Percentiles rank a stretch among this genome's conserved stretches.
phyloP scores from a whole-genome alignment of 2,329 filamentous ascomycete species.

The Curvularia eragrostidis region DNA sequence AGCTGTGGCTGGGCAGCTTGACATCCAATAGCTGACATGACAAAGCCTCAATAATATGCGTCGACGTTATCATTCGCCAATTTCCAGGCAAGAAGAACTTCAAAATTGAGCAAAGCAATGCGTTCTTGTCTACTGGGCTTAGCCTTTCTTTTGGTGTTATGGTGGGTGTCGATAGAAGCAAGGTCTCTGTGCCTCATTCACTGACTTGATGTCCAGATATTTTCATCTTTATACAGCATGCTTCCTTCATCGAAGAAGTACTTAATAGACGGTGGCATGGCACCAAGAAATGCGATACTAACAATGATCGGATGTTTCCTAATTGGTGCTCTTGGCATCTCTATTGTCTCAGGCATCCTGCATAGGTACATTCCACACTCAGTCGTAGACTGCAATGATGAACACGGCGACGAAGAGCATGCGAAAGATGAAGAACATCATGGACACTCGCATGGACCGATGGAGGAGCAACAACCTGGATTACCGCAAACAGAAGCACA shows the following conservation, averaged over 20 bases:
- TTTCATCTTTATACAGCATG: slow-evolving; percentile 92
- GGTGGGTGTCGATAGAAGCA: slow-evolving; percentile 61
- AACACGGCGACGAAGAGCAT: slow-evolving; percentile 64
- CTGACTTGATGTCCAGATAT: slow-evolving; percentile 67
- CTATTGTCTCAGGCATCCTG: slow-evolving; percentile 72
- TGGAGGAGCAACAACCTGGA: slow-evolving; percentile 30
- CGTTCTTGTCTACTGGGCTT: slow-evolving; percentile 84
- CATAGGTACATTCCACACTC: slow-evolving; percentile 79
- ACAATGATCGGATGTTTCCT: slow-evolving; percentile 73
- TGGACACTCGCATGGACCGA: slow-evolving; percentile 24
- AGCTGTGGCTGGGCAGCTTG: background rate
- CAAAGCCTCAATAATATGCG: slow-evolving; percentile 80
- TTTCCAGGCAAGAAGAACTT: slow-evolving; percentile 79
- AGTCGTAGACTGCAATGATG: slow-evolving; percentile 80
- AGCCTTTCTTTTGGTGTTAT: slow-evolving; percentile 96
- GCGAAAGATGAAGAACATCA: slow-evolving; percentile 38
- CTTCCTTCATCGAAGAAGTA: slow-evolving; percentile 84
- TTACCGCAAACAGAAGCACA: slow-evolving; percentile 21
- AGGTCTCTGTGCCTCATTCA: background rate
- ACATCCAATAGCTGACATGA: slow-evolving; percentile 35
- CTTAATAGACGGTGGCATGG: slow-evolving; percentile 71
- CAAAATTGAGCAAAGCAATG: slow-evolving; percentile 85
- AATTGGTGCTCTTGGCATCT: slow-evolving; percentile 76
- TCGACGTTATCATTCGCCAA: slow-evolving; percentile 77
- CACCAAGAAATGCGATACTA: slow-evolving; percentile 70